A percentile compares a stretch with the other conserved stretches of the same genome.
These are phyloP conservation scores for Fusarium sp. DNA, from an alignment of 2,329 filamentous ascomycete genomes.

Conservation along the genomic window DNA sequence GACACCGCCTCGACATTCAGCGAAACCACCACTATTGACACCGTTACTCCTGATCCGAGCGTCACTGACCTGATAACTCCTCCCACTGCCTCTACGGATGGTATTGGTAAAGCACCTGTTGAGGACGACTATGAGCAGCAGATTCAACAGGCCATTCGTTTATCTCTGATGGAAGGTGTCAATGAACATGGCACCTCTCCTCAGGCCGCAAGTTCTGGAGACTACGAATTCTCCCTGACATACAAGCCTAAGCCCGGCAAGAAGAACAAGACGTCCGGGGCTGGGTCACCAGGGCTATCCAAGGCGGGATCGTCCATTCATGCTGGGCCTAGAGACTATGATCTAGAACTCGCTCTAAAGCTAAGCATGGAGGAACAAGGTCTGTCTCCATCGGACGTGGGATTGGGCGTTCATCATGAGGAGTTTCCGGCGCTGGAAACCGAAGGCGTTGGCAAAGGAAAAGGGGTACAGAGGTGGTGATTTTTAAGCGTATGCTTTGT, in stretches of 20 bases:
- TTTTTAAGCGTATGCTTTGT: neutral
- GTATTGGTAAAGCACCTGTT: conserved; percentile 2
- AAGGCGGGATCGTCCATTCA: conserved; percentile 46
- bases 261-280: conserved; percentile 56
- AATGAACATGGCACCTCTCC: conserved; percentile 63
- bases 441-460: conserved; percentile 61
- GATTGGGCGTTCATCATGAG: conserved; percentile 44
- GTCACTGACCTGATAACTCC: conserved; percentile 58
- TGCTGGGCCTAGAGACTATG: conserved; percentile 60
- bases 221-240: conserved; percentile 66
- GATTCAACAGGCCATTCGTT: conserved; percentile 72
- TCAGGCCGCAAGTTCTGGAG: conserved; percentile 60
- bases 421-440: conserved; percentile 59
- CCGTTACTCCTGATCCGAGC: conserved; percentile 69
- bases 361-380: conserved; percentile 71
- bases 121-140: conserved; percentile 71
- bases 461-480: conserved; percentile 52
- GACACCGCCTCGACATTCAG: conserved; percentile 60
- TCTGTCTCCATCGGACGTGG: conserved; percentile 19
- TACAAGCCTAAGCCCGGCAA: conserved; percentile 59
- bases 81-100: conserved; percentile 25
- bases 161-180: conserved; percentile 70
- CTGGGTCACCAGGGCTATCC: conserved; percentile 54
- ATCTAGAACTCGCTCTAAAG: conserved; percentile 70
- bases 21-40: conserved; percentile 59